Base-by-base conservation (phyloP, 2,329 filamentous ascomycete species). In the Cladorrhinum sp. region DNA sequence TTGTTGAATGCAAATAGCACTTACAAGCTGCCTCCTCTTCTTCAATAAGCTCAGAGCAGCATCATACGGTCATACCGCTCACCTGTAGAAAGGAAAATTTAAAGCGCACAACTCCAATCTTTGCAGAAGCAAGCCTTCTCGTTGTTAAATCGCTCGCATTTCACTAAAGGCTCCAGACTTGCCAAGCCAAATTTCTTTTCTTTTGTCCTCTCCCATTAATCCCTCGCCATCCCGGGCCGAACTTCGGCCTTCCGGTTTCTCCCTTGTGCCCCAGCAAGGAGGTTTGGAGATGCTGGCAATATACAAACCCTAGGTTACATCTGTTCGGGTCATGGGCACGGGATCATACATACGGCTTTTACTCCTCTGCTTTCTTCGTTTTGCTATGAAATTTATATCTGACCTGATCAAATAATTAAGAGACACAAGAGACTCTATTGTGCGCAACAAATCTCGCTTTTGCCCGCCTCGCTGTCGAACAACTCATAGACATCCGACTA, bases 201-300 rank as follows among this genome's bases (percentile, higher is more conserved):
- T 4, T 45, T 45, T 8, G 18, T 3, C 4, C 36, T 18, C 56
- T 48, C 48, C 57, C 50, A 62, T n/a, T n/a, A 57, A 59, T 59
- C 56, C 52, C 52, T 57, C 53, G 49, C 22, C 29, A 2, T n/a
- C 24, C 23, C 5, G 8, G 36, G 60, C 60, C 57, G 57, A 62
- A 53, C 29, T 54, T 59, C 52, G 57, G 57, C 51, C 60, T 49
- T 24, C 52, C 52, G 53, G 45, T 24, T 52, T 16, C 9, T 32
- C 25, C 50, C 41, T 51, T 55, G n/a, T n/a, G n/a, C n/a, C n/a
- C n/a, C n/a, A n/a, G n/a, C n/a, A n/a, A n/a, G n/a, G n/a, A n/a
- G n/a, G n/a, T n/a, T n/a, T n/a, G n/a, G n/a, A n/a, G n/a, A n/a
- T n/a, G n/a, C n/a, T n/a, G n/a, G n/a, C n/a, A n/a, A n/a, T n/a